Conservation (phyloP, 2,329 filamentous ascomycete genomes). For the Verticillium tricorpus region DNA sequence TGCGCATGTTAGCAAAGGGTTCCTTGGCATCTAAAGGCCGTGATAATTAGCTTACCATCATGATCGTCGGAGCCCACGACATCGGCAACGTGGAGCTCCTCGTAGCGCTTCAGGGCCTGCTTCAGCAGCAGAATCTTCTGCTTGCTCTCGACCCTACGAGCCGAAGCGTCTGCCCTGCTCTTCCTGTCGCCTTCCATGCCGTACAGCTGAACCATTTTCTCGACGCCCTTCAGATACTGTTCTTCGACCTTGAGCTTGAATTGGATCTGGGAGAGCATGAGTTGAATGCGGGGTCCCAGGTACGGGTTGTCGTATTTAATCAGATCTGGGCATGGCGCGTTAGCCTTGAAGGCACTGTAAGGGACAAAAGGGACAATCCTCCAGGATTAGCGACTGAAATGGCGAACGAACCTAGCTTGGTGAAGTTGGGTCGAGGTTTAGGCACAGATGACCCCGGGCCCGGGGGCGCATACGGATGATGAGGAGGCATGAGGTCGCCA, state of each 20-base stretch:
- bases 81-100: constrained; percentile 85
- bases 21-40: background rate
- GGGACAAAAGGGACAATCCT: background rate
- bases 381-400: background rate
- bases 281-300: constrained; percentile 93
- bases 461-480: constrained; percentile 72
- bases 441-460: constrained; percentile 64
- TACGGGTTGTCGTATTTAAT: constrained; percentile 98
- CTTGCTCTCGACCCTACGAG: constrained; percentile 86
- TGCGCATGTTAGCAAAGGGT: background rate
- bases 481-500: constrained; percentile 72
- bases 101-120: constrained; percentile 93
- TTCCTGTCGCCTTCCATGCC: constrained; percentile 96
- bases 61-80: constrained; percentile 73
- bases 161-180: constrained; percentile 89
- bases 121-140: constrained; percentile 96
- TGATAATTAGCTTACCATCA: constrained; percentile 60
- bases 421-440: constrained; percentile 83
- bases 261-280: constrained; percentile 97
- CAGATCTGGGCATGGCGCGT: constrained; percentile 57
- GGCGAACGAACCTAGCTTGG: constrained; percentile 74
- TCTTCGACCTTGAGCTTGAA: constrained; percentile 99
- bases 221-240: constrained; percentile 97
- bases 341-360: background rate
- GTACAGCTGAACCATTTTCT: constrained; percentile 98